These are phyloP conservation scores for Kalaharituber pfeilii DNA, from an alignment of 2,329 filamentous ascomycete genomes.

Conservation along the genomic window DNA sequence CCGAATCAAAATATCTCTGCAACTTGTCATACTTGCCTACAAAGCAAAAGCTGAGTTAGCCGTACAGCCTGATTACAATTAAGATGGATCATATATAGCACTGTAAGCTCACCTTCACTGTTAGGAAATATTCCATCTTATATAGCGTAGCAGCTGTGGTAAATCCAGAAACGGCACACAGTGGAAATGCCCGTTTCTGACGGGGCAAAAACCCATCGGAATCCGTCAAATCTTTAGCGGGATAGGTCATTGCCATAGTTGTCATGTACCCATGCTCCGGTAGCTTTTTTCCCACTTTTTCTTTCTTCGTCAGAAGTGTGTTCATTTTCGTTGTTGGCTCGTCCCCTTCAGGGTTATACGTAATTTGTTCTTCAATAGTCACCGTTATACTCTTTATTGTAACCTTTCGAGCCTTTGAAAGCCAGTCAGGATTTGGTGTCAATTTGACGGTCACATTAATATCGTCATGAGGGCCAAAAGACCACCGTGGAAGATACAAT, in stretches of 20 bases:
- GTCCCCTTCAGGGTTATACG: slow-evolving; percentile 95
- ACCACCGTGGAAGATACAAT: slow-evolving; percentile 87
- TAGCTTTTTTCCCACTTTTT: slow-evolving; percentile 64
- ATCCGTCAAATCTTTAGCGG: slow-evolving; percentile 73
- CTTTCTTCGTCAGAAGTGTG: slow-evolving; percentile 65
- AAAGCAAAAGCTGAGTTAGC: background rate
- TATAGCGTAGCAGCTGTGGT: slow-evolving; percentile 88
- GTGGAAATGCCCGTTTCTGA: slow-evolving; percentile 71
- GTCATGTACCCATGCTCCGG: slow-evolving; percentile 86
- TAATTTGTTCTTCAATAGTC: slow-evolving; percentile 89
- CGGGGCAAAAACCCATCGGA: slow-evolving; percentile 71
- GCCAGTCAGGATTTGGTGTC: slow-evolving; percentile 79
- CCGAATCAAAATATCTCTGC: slow-evolving; percentile 65
- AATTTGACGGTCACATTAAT: slow-evolving; percentile 93
- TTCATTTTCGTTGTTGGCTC: slow-evolving; percentile 84
- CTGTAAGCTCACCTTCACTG: slow-evolving; percentile 56
- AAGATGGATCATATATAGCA: background rate
- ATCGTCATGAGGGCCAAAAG: slow-evolving; percentile 85
- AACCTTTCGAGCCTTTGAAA: slow-evolving; percentile 75
- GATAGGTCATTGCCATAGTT: slow-evolving; percentile 79
- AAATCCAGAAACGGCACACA: slow-evolving; percentile 76
- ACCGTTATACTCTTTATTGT: slow-evolving; percentile 90
- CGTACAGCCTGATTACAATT: background rate
- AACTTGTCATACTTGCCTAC: slow-evolving; percentile 60
- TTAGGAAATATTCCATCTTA: slow-evolving; percentile 95